Percentiles rank a stretch among this genome's conserved stretches.
Conservation (phyloP, 75 land plant genomes). For the Pinus taeda region DNA sequence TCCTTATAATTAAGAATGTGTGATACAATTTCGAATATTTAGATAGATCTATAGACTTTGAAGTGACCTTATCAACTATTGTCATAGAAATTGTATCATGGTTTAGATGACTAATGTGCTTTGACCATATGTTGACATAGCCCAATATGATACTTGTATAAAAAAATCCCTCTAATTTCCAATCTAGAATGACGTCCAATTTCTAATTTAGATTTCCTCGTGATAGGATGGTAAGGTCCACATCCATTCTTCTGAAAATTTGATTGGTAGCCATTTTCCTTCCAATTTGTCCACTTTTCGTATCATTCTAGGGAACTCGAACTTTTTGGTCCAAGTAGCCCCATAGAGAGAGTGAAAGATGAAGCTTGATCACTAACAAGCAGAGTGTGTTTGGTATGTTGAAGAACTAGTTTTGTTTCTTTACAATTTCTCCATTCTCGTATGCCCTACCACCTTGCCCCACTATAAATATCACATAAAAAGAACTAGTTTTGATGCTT, state of each 20-base stretch:
- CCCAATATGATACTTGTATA: too few relatives aligned
- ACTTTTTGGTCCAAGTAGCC: slow-evolving; percentile 84
- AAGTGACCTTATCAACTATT: slow-evolving; percentile 75
- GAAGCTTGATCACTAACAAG: slow-evolving; percentile 96
- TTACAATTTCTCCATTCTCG: too few relatives aligned
- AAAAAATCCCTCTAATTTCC: neutral
- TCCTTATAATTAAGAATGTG: neutral
- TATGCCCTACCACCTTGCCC: too few relatives aligned
- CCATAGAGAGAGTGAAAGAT: slow-evolving; percentile 82
- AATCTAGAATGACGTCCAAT: neutral
- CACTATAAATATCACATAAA: too few relatives aligned
- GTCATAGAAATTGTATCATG: slow-evolving; percentile 99
- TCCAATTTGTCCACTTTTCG: slow-evolving; percentile 75
- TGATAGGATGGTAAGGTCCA: slow-evolving; percentile 71
- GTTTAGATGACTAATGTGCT: slow-evolving; percentile 39
- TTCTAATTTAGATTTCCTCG: neutral
- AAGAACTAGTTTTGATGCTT: slow-evolving; percentile 20
- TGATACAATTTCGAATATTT: neutral
- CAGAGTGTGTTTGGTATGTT: slow-evolving; percentile 83
- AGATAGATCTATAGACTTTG: slow-evolving; percentile 7
- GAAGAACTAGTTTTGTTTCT: slow-evolving; percentile 71
- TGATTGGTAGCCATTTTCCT: slow-evolving; percentile 67
- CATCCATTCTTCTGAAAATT: slow-evolving; percentile 84
- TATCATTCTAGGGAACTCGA: slow-evolving; percentile 82
- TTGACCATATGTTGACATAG: slow-evolving; percentile 12